Base-by-base conservation (phyloP, 257 asterid species). In the Ilex aquifolium region DNA sequence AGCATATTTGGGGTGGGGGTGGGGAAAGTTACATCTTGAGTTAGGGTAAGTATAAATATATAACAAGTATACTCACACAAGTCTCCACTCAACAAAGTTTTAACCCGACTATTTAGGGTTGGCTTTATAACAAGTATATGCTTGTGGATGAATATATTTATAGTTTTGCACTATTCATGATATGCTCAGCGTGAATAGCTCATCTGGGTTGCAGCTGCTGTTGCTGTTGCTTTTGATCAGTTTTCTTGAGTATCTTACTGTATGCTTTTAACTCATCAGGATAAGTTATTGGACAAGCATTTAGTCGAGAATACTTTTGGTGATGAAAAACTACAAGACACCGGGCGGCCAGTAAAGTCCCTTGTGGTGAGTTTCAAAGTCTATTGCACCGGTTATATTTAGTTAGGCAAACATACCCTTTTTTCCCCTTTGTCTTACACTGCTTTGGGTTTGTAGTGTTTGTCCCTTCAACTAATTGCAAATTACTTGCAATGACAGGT, bases 251-350 rank as follows among this genome's bases (percentile, higher is more conserved):
- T 14, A 10, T 46, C 4, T 46, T 46, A 0, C 59, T n/a, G 15
- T 65, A 61, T 56, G 57, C 56, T 63, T 63, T 62, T 69, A 29
- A 32, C 59, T 60, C 42, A 65, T 60, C 81, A 91, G 97, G 99
- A 92, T 57, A 76, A 82, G 59, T 70, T 92, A 75, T 63, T 89
- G 85, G 99, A 89, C 86, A 83, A 76, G 62, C 97, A 89, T 66
- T 59, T 65, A 56, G 80, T 76, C 1, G 80, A 83, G 58, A 91
- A 81, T 72, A 77, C 90, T 59, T 92, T 89, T 46, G 88, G 83
- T 6, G 94, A 81, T 66, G 78, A 73, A 64, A 81, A 65, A 59
- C 64, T 65, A 70, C 90, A 78, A 66, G 82, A 92, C 70, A 68
- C 65, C 14, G 88, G 86, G 40, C 87, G 96, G 11, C 96, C 99